These are phyloP conservation scores for Metarhizium humberi DNA, from an alignment of 2,329 filamentous ascomycete genomes.

Conservation along the genomic window DNA sequence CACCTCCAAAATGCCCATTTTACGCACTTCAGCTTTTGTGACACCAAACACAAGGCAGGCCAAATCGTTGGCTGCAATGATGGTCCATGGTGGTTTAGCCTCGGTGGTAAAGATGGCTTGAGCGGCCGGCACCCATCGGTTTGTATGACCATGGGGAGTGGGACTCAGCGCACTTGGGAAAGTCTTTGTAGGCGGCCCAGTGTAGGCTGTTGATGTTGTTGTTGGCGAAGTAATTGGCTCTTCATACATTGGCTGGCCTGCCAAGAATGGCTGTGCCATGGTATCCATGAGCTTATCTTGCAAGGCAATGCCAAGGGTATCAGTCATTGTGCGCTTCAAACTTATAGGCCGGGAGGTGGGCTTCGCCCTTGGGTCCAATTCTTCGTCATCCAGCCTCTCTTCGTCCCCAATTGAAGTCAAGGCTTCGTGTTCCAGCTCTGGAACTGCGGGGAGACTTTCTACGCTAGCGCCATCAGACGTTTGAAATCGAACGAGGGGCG, in stretches of 20 bases:
- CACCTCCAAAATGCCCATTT: constrained; percentile 89
- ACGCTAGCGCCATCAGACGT: constrained; percentile 6
- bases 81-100: constrained; percentile 83
- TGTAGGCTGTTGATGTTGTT: constrained; percentile 18
- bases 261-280: constrained; percentile 70
- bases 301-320: constrained; percentile 63
- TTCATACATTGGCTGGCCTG: constrained; percentile 27
- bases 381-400: constrained; percentile 47
- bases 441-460: constrained; percentile 8
- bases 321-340: constrained; percentile 81
- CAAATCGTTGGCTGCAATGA: constrained; percentile 89
- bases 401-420: constrained; percentile 43
- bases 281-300: constrained; percentile 80
- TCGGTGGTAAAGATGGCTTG: constrained; percentile 99
- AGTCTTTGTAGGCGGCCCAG: constrained; percentile 28
- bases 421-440: constrained; percentile 24
- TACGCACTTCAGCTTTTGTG: constrained; percentile 88
- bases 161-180: constrained; percentile 43
- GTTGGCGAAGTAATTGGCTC: constrained; percentile 34
- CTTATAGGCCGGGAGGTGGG: constrained; percentile 52
- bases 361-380: constrained; percentile 35
- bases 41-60: constrained; percentile 98
- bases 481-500: constrained; percentile 8
- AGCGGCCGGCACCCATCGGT: constrained; percentile 80
- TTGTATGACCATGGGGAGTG: constrained; percentile 76